phyloP scores from a whole-genome alignment of 2,329 filamentous ascomycete genomes.

The Apiospora pterosperma region DNA sequence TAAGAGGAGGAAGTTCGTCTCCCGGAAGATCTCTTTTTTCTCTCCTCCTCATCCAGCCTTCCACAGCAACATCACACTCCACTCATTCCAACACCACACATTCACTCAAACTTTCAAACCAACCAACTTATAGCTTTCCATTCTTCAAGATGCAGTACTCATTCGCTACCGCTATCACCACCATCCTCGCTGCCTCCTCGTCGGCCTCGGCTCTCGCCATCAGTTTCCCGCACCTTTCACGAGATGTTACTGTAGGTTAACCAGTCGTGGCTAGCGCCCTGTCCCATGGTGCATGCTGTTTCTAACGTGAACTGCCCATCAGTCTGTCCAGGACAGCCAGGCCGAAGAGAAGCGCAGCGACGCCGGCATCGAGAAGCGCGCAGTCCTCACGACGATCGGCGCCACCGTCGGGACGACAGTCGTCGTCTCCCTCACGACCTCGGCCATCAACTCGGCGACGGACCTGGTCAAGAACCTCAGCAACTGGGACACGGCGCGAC shows the following conservation, averaged over 20 bases:
- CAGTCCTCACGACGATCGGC: not conserved
- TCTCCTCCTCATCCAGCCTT: not conserved
- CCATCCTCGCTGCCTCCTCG: not conserved
- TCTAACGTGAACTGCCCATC: not conserved
- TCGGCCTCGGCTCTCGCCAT: not conserved
- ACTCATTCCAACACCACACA: not conserved
- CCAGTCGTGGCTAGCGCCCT: not conserved
- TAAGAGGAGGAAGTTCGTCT: not conserved
- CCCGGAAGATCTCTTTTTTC: not conserved
- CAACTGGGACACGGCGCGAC: conserved; percentile 11
- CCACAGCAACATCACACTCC: not conserved
- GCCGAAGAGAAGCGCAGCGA: not conserved
- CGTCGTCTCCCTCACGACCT: conserved; percentile 9
- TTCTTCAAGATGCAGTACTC: conserved; percentile 1
- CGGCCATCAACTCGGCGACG: not conserved
- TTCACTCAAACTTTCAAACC: not conserved
- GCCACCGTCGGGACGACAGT: conserved; percentile 6
- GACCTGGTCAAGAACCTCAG: conserved; percentile 9
- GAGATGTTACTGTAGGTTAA: not conserved
- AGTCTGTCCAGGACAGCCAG: not conserved
- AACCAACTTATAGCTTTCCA: not conserved
- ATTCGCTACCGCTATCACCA: not conserved
- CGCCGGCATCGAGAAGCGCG: not conserved
- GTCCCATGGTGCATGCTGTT: no score
- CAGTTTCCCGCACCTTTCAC: not conserved